These are phyloP conservation scores for Rhododendron kiyosumense DNA, from an alignment of 148 eudicot genomes.

Conservation along the genomic window DNA sequence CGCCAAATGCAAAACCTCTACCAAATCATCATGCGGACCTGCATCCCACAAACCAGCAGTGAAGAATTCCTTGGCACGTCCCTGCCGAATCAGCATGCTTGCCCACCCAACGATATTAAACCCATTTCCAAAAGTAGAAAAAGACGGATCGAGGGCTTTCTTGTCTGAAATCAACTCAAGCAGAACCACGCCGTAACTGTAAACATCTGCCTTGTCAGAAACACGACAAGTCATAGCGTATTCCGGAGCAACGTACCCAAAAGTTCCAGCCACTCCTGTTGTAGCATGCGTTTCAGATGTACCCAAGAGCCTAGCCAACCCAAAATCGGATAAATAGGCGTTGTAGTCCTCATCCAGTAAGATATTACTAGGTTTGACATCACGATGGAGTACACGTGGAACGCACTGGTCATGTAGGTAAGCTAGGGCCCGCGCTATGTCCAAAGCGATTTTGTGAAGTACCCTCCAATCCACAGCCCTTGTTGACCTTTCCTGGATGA, in stretches of 20 bases:
- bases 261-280: slow-evolving; percentile 57
- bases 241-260: slow-evolving; percentile 57
- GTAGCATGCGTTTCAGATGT: slow-evolving; percentile 58
- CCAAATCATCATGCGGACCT: slow-evolving; percentile 55
- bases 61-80: slow-evolving; percentile 52
- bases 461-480: slow-evolving; percentile 46
- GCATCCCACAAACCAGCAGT: slow-evolving; percentile 46
- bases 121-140: slow-evolving; percentile 43
- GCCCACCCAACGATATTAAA: slow-evolving; percentile 51
- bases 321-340: slow-evolving; percentile 53
- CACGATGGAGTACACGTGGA: slow-evolving; percentile 50
- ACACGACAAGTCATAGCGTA: slow-evolving; percentile 62
- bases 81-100: slow-evolving; percentile 43
- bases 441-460: slow-evolving; percentile 51
- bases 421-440: slow-evolving; percentile 47
- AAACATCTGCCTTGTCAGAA: slow-evolving; percentile 61
- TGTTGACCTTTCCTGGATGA: slow-evolving; percentile 41
- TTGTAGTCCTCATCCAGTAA: slow-evolving; percentile 43
- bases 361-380: slow-evolving; percentile 57
- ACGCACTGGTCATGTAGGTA: slow-evolving; percentile 50
- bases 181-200: slow-evolving; percentile 52
- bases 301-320: slow-evolving; percentile 49
- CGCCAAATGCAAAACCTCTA: slow-evolving; percentile 47
- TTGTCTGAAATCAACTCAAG: slow-evolving; percentile 51
- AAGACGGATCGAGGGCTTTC: slow-evolving; percentile 45